Conservation (phyloP, 2,329 filamentous ascomycete species). For the Neopestalotiopsis sp. region DNA sequence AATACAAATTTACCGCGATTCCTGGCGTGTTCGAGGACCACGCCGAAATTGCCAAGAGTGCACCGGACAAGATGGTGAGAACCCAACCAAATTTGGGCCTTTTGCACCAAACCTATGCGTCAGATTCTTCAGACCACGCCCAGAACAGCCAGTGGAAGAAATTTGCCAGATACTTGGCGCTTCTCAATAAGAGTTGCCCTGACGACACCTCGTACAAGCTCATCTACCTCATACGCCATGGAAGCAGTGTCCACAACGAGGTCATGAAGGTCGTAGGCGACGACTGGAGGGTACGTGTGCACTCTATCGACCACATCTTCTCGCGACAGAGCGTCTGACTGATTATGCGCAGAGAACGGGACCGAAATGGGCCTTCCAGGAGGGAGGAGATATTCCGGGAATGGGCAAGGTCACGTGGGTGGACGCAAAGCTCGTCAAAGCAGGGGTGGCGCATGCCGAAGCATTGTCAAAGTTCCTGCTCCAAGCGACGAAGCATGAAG, state of each 20-base stretch:
- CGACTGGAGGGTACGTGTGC: slow-evolving; percentile 21
- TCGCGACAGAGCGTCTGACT: not conserved
- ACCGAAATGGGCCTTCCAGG: not conserved
- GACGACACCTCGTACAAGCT: slow-evolving; percentile 24
- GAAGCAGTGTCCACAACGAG: slow-evolving; percentile 23
- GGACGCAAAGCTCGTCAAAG: slow-evolving; percentile 23
- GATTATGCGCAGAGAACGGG: not conserved
- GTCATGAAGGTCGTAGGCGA: slow-evolving; percentile 22
- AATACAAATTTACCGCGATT: slow-evolving; percentile 13
- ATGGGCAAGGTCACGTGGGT: slow-evolving; percentile 20
- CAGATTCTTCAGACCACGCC: accelerated
- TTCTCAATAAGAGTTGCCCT: slow-evolving; percentile 15
- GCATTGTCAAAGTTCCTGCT: slow-evolving; percentile 19
- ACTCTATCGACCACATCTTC: not conserved
- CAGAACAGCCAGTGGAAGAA: slow-evolving; percentile 10
- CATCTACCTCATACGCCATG: slow-evolving; percentile 25
- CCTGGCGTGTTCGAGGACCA: slow-evolving; percentile 7
- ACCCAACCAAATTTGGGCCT: slow-evolving; percentile 12
- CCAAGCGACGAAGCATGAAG: slow-evolving; percentile 16
- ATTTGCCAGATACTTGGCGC: slow-evolving; percentile 19
- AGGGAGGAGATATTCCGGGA: not conserved
- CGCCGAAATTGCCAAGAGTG: not conserved
- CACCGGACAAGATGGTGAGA: not conserved
- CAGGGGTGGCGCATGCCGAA: slow-evolving; percentile 21
- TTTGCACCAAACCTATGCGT: not conserved